Conservation (phyloP, 257 asterid species). For the Osmanthus fragrans region DNA sequence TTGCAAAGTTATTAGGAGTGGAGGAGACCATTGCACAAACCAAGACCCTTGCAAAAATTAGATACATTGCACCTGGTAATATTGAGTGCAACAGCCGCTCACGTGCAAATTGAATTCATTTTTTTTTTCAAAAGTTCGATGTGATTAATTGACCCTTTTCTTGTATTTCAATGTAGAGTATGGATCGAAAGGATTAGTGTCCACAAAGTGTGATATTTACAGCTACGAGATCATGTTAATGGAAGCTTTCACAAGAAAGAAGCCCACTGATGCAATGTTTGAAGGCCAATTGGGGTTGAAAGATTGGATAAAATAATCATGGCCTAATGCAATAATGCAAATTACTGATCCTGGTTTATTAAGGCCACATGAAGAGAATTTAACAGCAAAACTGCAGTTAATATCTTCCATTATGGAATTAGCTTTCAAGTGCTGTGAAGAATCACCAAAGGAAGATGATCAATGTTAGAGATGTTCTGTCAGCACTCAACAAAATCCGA, state of each 20-base stretch:
- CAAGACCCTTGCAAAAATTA: slow-evolving; percentile 30
- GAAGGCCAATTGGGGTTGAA: slow-evolving; percentile 29
- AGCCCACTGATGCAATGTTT: slow-evolving; percentile 37
- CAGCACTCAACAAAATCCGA: slow-evolving; percentile 29
- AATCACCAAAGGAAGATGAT: slow-evolving; percentile 35
- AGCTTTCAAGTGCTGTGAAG: slow-evolving; percentile 39
- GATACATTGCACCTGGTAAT: slow-evolving; percentile 38
- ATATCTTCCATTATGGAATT: slow-evolving; percentile 27
- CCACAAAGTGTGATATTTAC: slow-evolving; percentile 44
- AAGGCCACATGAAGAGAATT: not conserved
- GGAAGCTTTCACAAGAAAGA: slow-evolving; percentile 43
- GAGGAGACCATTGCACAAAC: slow-evolving; percentile 28
- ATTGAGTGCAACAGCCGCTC: not conserved
- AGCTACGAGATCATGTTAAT: slow-evolving; percentile 45
- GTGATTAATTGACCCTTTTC: not conserved
- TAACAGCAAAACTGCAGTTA: slow-evolving; percentile 18
- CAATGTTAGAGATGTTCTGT: slow-evolving; percentile 31
- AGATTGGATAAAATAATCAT: slow-evolving; percentile 33
- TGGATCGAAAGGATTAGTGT: slow-evolving; percentile 48
- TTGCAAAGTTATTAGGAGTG: slow-evolving; percentile 25
- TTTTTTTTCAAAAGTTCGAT: not conserved
- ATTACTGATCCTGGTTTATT: slow-evolving; percentile 34
- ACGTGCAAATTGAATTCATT: not conserved
- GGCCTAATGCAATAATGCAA: slow-evolving; percentile 1
- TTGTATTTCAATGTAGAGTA: slow-evolving; percentile 32